Evolutionary conservation across 305 asterid species (phyloP).

Genomic region (Fraxinus paxiana): DNA sequence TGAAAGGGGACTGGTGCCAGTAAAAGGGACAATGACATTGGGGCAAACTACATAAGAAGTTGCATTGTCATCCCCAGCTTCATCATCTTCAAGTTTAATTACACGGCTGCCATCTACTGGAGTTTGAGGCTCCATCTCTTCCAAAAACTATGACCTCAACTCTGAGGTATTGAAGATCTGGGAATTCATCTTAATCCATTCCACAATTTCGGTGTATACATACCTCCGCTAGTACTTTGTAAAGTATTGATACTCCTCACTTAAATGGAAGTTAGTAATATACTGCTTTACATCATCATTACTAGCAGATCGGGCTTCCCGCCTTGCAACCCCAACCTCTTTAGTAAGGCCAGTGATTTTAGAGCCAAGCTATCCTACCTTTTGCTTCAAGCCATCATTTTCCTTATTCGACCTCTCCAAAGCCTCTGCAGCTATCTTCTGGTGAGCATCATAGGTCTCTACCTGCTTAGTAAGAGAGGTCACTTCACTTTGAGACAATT

Average conservation of each 20-base stretch:
- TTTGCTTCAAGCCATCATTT: neutral
- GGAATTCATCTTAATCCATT: neutral
- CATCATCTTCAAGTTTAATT: neutral
- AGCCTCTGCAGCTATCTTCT: neutral
- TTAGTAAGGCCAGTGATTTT: neutral
- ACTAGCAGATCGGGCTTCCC: neutral
- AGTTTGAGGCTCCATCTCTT: neutral
- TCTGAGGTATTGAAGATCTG: too few relatives aligned
- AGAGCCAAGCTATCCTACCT: neutral
- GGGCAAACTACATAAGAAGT: neutral
- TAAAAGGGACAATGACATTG: neutral
- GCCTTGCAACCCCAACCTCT: too few relatives aligned
- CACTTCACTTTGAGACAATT: neutral
- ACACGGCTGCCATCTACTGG: neutral
- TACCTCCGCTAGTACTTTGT: neutral
- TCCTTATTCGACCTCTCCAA: neutral
- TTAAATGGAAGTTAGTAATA: neutral
- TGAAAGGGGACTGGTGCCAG: neutral
- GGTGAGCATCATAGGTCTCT: neutral
- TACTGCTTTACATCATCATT: neutral
- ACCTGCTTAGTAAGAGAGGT: neutral
- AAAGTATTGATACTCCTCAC: neutral
- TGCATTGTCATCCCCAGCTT: neutral
- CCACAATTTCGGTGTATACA: neutral
- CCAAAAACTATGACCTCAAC: too few relatives aligned